Base-by-base conservation (phyloP, 768 basidiomycete genomes). In the Obba rivulosa region DNA sequence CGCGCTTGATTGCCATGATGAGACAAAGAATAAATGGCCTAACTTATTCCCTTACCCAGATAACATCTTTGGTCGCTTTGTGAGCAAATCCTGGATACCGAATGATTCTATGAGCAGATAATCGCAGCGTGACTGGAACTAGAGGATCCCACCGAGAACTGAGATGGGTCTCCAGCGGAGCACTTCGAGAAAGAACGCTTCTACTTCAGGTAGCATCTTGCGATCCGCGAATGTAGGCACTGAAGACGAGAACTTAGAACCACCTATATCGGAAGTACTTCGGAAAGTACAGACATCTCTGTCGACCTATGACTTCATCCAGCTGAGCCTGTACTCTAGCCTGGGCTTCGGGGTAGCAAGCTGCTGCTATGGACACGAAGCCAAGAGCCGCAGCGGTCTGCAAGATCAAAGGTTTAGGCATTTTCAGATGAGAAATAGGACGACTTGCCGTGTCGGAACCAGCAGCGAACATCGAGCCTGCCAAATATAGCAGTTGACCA, bases 1-100 rank as follows among this genome's bases (percentile, higher is more conserved):
- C 60, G 47, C 64, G 64, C 63, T 66, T 21, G 22, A 28, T 13
- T 9, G 34, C 5, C 11, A 22, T 8, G n/a, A 22, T 21, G 20
- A 11, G 7, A 18, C 37, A 25, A 28, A 13, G 24, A 10, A 3
- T 43, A 44, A 34, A 8, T 23, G 21, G 25, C 28, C 2, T 43
- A 34, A 8, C 28, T 17, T 23, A 13, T 10, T 36, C 16, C 46
- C 59, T 11, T 34, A 81, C 81, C 72, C 80, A 87, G 21, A 77
- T 59, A 24, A 88, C 76, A 43, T 87, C 83, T 47, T 75, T 76
- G 1, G 77, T 79, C 1, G 84, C 77, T 39, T 76, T 75, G 53
- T 88, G 85, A 3, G 81, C 70, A 52, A 85, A 81, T 1, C 83
- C 83, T 61, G 69, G 65, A 4, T 70, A 64, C 17, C 44, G 28